phyloP scores from a whole-genome alignment of 2,329 filamentous ascomycete species.

The Blastomyces emzantsi region DNA sequence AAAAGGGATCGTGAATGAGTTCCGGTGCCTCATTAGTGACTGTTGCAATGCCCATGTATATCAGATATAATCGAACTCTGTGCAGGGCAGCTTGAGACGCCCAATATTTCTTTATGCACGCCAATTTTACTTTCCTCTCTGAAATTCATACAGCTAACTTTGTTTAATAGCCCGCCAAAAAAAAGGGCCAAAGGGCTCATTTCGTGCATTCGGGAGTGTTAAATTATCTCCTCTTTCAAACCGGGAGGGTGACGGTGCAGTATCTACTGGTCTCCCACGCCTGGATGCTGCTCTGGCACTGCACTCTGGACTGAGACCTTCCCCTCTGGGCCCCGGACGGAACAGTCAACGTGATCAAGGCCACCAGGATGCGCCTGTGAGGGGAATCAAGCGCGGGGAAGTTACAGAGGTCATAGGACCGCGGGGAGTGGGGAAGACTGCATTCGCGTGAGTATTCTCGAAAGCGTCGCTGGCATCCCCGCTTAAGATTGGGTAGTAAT shows the following conservation, averaged over 20 bases:
- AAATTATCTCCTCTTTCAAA: not conserved
- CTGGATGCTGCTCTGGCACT: constrained; percentile 38
- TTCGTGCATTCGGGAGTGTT: not conserved
- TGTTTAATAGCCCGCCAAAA: constrained; percentile 1
- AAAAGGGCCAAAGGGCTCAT: not conserved
- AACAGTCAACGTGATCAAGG: constrained; percentile 5
- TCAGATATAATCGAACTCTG: not conserved
- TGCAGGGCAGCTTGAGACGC: not conserved
- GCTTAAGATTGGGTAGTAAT: not conserved
- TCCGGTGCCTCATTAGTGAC: not conserved
- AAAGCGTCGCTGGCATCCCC: not conserved
- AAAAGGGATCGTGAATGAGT: not conserved
- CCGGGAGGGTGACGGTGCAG: constrained; percentile 17
- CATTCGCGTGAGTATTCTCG: constrained; percentile 57
- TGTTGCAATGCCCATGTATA: not conserved
- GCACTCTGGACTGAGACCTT: not conserved
- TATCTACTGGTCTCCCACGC: constrained; percentile 48
- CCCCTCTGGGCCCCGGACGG: constrained; percentile 1
- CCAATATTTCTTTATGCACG: not conserved
- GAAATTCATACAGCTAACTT: not conserved
- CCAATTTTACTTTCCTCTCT: not conserved
- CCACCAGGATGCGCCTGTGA: constrained; percentile 19
- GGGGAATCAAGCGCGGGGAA: constrained; percentile 64
- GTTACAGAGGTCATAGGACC: constrained; percentile 84
- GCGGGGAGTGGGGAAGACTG: constrained; percentile 75